Percentiles rank a stretch among this genome's conserved stretches.
phyloP scores from a whole-genome alignment of 805 yeast species.

The Myxozyma geophila region DNA sequence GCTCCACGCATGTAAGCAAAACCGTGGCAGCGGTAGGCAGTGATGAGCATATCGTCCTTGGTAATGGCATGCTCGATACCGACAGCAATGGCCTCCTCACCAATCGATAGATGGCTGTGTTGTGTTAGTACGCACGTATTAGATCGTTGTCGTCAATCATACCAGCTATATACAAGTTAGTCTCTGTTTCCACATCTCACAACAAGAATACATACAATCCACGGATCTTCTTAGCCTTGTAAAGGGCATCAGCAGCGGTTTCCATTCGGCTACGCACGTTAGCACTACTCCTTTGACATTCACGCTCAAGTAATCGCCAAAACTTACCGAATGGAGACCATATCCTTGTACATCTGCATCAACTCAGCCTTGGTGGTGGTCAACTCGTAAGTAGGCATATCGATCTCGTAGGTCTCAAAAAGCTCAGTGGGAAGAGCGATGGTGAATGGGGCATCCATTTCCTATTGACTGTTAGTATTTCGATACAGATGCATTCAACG shows the following conservation, averaged over 20 bases:
- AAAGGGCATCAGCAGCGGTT: conserved; percentile 97
- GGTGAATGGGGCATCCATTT: conserved; percentile 37
- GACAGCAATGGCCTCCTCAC: conserved; percentile 98
- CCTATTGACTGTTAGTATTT: conserved; percentile 14
- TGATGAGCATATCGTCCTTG: conserved; percentile 83
- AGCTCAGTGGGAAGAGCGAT: conserved; percentile 70
- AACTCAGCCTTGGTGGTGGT: conserved; percentile 80
- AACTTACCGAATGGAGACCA: conserved; percentile 66
- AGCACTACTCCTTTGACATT: not conserved
- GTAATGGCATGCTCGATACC: conserved; percentile 96
- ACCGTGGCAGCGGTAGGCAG: conserved; percentile 99
- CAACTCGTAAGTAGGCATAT: conserved; percentile 64
- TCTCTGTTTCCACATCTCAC: not conserved
- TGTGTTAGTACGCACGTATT: not conserved
- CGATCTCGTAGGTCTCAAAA: conserved; percentile 83
- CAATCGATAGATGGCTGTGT: conserved; percentile 85
- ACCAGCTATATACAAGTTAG: conserved; percentile 21
- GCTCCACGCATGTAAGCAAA: conserved; percentile 97
- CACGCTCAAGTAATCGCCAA: not conserved
- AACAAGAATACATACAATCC: conserved; percentile 65
- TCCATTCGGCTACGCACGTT: conserved; percentile 78
- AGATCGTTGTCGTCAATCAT: not conserved
- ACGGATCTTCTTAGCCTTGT: conserved; percentile 97
- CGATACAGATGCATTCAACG: no score
- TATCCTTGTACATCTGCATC: conserved; percentile 93